Evolutionary conservation across 2,329 filamentous ascomycete species (phyloP).

Genomic region (Chrysoporthe puriensis): DNA sequence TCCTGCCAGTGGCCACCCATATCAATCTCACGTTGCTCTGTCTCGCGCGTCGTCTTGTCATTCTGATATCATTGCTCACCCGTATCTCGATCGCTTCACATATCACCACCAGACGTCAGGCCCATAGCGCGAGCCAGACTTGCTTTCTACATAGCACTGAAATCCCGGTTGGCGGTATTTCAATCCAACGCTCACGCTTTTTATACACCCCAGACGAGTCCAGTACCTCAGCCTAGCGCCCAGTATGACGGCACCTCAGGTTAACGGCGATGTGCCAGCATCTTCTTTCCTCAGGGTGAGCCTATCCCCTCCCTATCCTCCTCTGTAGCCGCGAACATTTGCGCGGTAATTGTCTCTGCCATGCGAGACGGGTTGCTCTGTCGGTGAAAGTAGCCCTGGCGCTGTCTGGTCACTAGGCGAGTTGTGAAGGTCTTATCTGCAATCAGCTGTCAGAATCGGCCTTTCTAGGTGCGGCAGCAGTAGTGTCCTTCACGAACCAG

Average conservation of each 20-base stretch:
- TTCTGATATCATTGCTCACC: background rate
- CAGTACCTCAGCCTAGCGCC: background rate
- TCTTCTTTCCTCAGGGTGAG: conserved; percentile 57
- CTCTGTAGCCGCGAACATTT: too few species aligned
- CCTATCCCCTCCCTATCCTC: background rate
- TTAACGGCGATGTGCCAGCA: conserved; percentile 54
- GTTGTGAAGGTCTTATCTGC: background rate
- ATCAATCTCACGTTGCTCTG: background rate
- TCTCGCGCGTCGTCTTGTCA: too few species aligned
- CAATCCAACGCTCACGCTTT: background rate
- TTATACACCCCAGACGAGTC: background rate
- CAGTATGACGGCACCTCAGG: conserved; percentile 44
- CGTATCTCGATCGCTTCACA: background rate
- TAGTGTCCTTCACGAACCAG: background rate
- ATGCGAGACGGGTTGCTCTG: background rate
- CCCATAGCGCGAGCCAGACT: background rate
- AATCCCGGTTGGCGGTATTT: background rate
- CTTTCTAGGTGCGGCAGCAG: background rate
- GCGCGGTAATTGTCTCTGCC: background rate
- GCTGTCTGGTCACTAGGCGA: background rate
- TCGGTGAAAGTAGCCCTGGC: too few species aligned
- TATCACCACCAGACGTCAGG: background rate
- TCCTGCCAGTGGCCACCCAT: background rate
- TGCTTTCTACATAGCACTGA: background rate
- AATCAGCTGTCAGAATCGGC: background rate